Evolutionary conservation across 1,139 yeast genomes (phyloP).

Genomic region (Suzukiozyma palmioleophila): DNA sequence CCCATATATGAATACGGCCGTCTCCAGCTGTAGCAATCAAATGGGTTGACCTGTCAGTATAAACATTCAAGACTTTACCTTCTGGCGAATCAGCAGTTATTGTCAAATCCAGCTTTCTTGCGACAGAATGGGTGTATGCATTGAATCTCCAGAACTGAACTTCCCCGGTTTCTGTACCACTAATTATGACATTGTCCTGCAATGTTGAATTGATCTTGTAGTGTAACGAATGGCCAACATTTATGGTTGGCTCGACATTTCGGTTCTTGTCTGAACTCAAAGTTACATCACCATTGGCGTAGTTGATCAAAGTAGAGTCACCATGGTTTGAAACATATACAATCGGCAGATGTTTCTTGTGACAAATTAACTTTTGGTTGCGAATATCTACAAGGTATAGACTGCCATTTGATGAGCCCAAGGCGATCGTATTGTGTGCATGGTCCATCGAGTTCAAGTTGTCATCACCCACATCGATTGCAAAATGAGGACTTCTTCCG

Average conservation of each 20-base stretch:
- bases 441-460: constrained; percentile 21
- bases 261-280: not conserved
- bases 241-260: not conserved
- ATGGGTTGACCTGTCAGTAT: constrained; percentile 10
- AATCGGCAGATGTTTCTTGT: constrained; percentile 11
- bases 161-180: constrained; percentile 13
- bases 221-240: not conserved
- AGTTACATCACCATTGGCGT: constrained; percentile 11
- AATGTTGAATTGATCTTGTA: not conserved
- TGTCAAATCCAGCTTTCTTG: constrained; percentile 1
- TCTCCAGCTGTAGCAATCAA: constrained; percentile 17
- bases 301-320: constrained; percentile 9
- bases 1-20: constrained; percentile 22
- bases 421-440: constrained; percentile 7
- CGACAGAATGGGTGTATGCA: not conserved
- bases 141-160: constrained; percentile 9
- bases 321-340: constrained; percentile 4
- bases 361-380: constrained; percentile 13
- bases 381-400: constrained; percentile 25
- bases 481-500: constrained; percentile 8
- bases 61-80: constrained; percentile 1
- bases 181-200: constrained; percentile 8
- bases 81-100: not conserved
- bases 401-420: constrained; percentile 27
- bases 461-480: constrained; percentile 20